These are phyloP conservation scores for Nigrospora osmanthi DNA, from an alignment of 2,329 filamentous ascomycete genomes.

Conservation along the genomic window DNA sequence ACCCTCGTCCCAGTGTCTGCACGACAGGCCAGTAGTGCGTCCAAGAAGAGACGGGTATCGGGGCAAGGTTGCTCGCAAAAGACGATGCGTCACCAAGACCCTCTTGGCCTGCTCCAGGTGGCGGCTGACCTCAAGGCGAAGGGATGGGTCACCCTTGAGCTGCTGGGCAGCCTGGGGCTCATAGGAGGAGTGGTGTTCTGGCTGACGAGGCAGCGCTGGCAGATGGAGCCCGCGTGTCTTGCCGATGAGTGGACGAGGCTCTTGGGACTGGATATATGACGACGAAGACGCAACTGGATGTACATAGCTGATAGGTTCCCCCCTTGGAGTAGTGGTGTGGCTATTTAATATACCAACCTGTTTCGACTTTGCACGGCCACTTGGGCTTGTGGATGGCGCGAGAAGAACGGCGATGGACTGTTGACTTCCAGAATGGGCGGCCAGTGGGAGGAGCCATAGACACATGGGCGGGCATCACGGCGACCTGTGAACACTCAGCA, in stretches of 20 bases:
- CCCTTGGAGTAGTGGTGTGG: neutral
- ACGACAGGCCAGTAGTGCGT: neutral
- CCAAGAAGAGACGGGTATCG: neutral
- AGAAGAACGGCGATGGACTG: too few relatives aligned
- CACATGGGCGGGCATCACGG: too few relatives aligned
- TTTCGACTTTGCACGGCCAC: too few relatives aligned
- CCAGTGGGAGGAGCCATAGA: too few relatives aligned
- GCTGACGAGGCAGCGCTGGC: conserved; percentile 33
- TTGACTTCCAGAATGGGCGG: too few relatives aligned
- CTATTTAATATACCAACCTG: too few relatives aligned
- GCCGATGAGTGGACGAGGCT: conserved; percentile 19
- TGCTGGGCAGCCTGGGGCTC: conserved; percentile 67
- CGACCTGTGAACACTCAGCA: too few relatives aligned
- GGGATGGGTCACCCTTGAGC: conserved; percentile 62
- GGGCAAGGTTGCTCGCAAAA: conserved; percentile 6
- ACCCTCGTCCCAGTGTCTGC: conserved; percentile 41
- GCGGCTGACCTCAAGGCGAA: conserved; percentile 56
- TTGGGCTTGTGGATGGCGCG: too few relatives aligned
- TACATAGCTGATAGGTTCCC: neutral
- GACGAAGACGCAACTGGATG: neutral
- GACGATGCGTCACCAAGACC: conserved; percentile 52
- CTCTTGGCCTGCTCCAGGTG: conserved; percentile 68
- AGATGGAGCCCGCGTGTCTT: conserved; percentile 21
- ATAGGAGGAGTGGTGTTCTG: conserved; percentile 65
- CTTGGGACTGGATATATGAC: conserved; percentile 16